Evolutionary conservation across 2,329 filamentous ascomycete genomes (phyloP).

Genomic region (Penicillium sp.): DNA sequence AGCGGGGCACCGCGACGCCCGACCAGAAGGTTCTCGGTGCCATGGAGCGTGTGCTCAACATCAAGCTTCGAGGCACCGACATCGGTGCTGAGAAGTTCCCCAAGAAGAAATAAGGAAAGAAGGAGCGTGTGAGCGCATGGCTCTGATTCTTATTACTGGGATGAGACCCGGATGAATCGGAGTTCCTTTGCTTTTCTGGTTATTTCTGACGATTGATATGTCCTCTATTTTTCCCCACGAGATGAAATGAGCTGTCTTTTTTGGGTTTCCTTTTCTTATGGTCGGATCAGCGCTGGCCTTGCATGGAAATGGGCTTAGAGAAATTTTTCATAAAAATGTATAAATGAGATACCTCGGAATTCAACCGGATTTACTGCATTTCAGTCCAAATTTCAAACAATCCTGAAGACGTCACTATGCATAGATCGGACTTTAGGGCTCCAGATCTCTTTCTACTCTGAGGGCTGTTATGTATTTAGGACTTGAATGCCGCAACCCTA

Average conservation of each 20-base stretch:
- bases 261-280: slow-evolving; percentile 27
- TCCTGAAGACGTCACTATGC: too few relatives aligned
- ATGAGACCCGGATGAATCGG: slow-evolving; percentile 9
- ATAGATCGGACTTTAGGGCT: background rate
- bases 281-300: slow-evolving; percentile 34
- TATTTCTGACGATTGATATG: slow-evolving; percentile 26
- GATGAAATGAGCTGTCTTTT: slow-evolving; percentile 18
- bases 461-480: too few relatives aligned
- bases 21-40: slow-evolving; percentile 77
- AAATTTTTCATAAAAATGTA: slow-evolving; percentile 22
- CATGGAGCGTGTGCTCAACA: slow-evolving; percentile 82
- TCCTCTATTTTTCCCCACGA: slow-evolving; percentile 11
- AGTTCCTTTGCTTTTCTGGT: slow-evolving; percentile 15
- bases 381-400: background rate
- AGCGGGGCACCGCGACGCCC: slow-evolving; percentile 72
- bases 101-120: slow-evolving; percentile 61
- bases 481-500: too few relatives aligned
- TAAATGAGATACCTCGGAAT: slow-evolving; percentile 23
- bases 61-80: slow-evolving; percentile 80
- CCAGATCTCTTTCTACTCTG: too few relatives aligned
- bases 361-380: background rate
- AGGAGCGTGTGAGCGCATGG: slow-evolving; percentile 25
- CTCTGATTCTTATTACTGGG: slow-evolving; percentile 26
- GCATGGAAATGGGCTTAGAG: slow-evolving; percentile 26
- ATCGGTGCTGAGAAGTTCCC: slow-evolving; percentile 81